These are phyloP conservation scores for Polyrhizophydium stewartii DNA, from an alignment of 371 early-diverging fungal species.

Conservation along the genomic window DNA sequence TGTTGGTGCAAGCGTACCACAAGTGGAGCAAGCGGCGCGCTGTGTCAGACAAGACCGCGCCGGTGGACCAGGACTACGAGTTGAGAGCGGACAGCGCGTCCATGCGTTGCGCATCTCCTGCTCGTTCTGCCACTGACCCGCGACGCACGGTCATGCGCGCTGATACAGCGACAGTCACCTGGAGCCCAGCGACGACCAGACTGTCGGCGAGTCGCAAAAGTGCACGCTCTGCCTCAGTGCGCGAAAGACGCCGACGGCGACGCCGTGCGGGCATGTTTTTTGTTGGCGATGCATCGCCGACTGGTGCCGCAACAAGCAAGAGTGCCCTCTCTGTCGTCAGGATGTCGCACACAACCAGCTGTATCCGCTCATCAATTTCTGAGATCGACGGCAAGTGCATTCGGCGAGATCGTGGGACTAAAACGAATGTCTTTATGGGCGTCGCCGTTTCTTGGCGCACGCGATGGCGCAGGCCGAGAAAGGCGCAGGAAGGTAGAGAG, in stretches of 20 bases:
- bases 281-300: conserved; percentile 90
- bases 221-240: conserved; percentile 82
- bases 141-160: too few species aligned
- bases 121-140: too few species aligned
- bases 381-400: too few species aligned
- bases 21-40: not conserved
- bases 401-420: too few species aligned
- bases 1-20: conserved; percentile 40
- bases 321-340: conserved; percentile 86
- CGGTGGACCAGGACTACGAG: too few species aligned
- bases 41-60: too few species aligned
- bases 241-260: conserved; percentile 71
- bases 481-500: too few species aligned
- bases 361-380: not conserved
- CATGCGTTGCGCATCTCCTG: too few species aligned
- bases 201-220: conserved; percentile 32
- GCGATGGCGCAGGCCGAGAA: too few species aligned
- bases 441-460: too few species aligned
- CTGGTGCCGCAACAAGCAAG: conserved; percentile 72
- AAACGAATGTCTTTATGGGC: not conserved
- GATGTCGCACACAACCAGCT: not conserved
- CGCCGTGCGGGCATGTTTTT: conserved; percentile 90
- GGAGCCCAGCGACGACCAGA: not conserved
- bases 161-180: not conserved
- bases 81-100: too few species aligned